A percentile compares a stretch with the other conserved stretches of the same genome.
Conservation (phyloP, 352 stramenopile species). For the Globisporangium solare region DNA sequence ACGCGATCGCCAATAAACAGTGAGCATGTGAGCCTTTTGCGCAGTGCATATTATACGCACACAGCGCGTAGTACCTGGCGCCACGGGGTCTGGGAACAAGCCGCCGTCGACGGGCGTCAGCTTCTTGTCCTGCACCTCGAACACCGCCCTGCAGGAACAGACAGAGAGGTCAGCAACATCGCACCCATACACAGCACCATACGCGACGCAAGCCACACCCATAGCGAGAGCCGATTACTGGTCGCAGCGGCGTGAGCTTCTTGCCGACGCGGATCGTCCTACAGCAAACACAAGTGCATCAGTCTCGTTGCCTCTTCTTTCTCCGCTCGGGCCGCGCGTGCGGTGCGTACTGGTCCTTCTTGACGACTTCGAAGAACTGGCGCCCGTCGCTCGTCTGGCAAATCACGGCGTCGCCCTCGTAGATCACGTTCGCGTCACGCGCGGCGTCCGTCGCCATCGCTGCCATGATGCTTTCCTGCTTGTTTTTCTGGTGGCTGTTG, state of each 20-base stretch:
- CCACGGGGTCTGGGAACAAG: constrained; percentile 78
- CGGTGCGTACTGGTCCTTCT: constrained; percentile 47
- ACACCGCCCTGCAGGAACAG: constrained; percentile 47
- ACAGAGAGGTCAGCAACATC: not conserved
- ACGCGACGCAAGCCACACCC: constrained; percentile 25
- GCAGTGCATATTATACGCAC: not conserved
- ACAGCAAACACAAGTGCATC: not conserved
- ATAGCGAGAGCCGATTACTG: constrained; percentile 69
- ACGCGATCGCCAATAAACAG: not conserved
- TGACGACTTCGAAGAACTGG: constrained; percentile 81
- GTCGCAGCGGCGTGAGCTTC: constrained; percentile 63
- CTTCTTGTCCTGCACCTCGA: constrained; percentile 83
- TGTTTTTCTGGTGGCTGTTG: not conserved
- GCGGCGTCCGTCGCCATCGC: not conserved
- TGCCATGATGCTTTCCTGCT: not conserved
- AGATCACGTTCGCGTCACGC: constrained; percentile 69
- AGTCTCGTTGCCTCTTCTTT: not conserved
- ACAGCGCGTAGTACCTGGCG: constrained; percentile 33
- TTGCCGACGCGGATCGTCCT: constrained; percentile 79
- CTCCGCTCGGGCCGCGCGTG: constrained; percentile 1
- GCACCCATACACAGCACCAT: not conserved
- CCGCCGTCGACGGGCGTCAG: constrained; percentile 65
- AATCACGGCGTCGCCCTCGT: constrained; percentile 84
- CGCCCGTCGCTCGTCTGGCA: constrained; percentile 81
- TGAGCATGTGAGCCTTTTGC: not conserved